Conservation (phyloP, 345 rosid species). For the Acer negundo region DNA sequence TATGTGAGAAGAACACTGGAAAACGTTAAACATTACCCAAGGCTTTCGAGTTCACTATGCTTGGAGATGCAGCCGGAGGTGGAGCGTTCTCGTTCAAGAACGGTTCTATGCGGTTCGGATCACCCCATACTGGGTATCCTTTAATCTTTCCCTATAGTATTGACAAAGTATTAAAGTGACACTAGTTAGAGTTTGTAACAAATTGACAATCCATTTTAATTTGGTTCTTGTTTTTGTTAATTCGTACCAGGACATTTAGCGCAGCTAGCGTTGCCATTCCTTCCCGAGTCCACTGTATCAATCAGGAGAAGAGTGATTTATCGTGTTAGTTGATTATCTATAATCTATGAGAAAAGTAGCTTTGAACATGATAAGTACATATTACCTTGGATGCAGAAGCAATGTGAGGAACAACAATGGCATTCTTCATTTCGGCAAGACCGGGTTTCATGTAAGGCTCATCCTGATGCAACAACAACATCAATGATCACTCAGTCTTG, state of each 20-base stretch:
- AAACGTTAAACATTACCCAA: slow-evolving; percentile 43
- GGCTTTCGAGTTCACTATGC: slow-evolving; percentile 88
- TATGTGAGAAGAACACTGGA: background rate
- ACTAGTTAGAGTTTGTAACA: background rate
- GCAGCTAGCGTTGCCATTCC: slow-evolving; percentile 98
- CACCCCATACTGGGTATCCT: slow-evolving; percentile 86
- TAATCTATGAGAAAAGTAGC: background rate
- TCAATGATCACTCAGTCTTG: background rate
- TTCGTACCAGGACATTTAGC: slow-evolving; percentile 79
- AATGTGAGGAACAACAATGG: slow-evolving; percentile 86
- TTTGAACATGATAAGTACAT: background rate
- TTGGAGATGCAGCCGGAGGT: slow-evolving; percentile 86
- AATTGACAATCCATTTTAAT: background rate
- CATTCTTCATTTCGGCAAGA: slow-evolving; percentile 90
- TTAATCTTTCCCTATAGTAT: slow-evolving; percentile 74
- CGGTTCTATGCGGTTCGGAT: slow-evolving; percentile 76
- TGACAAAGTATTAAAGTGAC: background rate
- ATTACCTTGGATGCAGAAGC: slow-evolving; percentile 98
- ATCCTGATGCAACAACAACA: slow-evolving; percentile 49
- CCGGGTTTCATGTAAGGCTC: slow-evolving; percentile 99
- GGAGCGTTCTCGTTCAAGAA: slow-evolving; percentile 75
- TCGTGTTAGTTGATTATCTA: background rate
- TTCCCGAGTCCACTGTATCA: slow-evolving; percentile 94
- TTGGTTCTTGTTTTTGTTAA: background rate
- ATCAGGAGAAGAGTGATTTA: background rate